A percentile compares a stretch with the other conserved stretches of the same genome.
These are phyloP conservation scores for Peronosclerospora sorghi DNA, from an alignment of 352 stramenopile species.

Conservation along the genomic window DNA sequence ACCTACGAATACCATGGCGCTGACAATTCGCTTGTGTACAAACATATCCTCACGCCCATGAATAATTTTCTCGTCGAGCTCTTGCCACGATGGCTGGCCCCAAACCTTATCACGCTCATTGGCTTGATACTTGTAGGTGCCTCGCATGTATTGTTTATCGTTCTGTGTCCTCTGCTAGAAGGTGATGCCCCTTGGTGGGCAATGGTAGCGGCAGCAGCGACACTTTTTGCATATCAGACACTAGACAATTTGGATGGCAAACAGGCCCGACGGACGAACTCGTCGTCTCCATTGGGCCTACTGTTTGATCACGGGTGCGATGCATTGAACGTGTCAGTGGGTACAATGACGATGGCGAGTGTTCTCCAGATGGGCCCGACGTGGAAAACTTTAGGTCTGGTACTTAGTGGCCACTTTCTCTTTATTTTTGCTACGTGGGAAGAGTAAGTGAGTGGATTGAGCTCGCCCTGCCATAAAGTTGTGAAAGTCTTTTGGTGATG, in stretches of 20 bases:
- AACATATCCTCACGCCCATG: constrained; percentile 79
- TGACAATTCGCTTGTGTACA: constrained; percentile 84
- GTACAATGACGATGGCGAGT: constrained; percentile 72
- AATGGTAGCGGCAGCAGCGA: constrained; percentile 40
- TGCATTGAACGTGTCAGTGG: constrained; percentile 73
- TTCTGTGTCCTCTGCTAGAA: constrained; percentile 64
- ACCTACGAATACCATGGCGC: constrained; percentile 81
- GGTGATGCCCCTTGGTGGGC: constrained; percentile 60
- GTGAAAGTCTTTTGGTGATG: neutral
- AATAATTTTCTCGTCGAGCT: constrained; percentile 73
- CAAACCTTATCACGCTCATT: constrained; percentile 75
- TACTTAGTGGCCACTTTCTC: constrained; percentile 62
- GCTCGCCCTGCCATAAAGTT: too few relatives aligned
- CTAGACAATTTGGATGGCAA: constrained; percentile 83
- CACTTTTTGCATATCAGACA: constrained; percentile 75
- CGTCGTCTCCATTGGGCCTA: constrained; percentile 67
- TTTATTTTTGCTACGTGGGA: constrained; percentile 86
- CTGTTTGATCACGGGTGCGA: constrained; percentile 83
- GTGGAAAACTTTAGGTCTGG: constrained; percentile 69
- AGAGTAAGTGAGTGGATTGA: constrained; percentile 36
- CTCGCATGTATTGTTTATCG: constrained; percentile 54
- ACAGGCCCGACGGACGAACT: constrained; percentile 65
- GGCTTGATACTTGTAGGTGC: constrained; percentile 52
- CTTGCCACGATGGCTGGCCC: constrained; percentile 68
- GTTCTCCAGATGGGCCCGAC: constrained; percentile 64